These are phyloP conservation scores for Globisporangium solare DNA, from an alignment of 352 stramenopile genomes.

Conservation along the genomic window DNA sequence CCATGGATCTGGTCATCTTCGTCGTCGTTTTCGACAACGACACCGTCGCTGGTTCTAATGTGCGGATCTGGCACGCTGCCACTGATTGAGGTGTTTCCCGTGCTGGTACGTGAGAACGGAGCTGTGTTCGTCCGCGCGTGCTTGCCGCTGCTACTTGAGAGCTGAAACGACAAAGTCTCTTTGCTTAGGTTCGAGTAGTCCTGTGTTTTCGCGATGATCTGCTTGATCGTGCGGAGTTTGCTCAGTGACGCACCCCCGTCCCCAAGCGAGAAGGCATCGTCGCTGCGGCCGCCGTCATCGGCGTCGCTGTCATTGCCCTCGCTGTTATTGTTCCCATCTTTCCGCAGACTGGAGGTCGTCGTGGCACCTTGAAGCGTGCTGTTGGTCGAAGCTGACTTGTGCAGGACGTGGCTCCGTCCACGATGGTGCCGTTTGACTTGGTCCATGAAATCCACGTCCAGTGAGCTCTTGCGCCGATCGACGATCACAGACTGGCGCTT, in stretches of 20 bases:
- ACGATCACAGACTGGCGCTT: neutral
- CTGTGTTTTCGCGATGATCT: slow-evolving; percentile 50
- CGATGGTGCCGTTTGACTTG: slow-evolving; percentile 31
- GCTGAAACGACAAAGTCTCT: neutral
- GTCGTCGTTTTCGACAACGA: neutral
- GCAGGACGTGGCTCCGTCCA: too few relatives aligned
- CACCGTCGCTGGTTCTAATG: neutral
- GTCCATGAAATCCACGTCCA: slow-evolving; percentile 50
- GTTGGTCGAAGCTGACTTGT: too few relatives aligned
- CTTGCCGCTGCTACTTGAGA: neutral
- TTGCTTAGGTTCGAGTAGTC: slow-evolving; percentile 16
- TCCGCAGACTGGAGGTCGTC: neutral
- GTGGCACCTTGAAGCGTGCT: neutral
- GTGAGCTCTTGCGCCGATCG: slow-evolving; percentile 25
- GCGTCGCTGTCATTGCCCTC: neutral
- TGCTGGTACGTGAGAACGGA: neutral
- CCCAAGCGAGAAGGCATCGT: neutral
- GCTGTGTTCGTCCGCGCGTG: slow-evolving; percentile 6
- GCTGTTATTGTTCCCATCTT: neutral
- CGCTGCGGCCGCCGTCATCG: neutral
- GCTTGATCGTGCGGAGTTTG: slow-evolving; percentile 62
- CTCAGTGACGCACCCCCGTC: slow-evolving; percentile 17
- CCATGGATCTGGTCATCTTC: neutral
- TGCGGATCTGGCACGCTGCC: neutral
- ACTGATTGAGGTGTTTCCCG: neutral